Evolutionary conservation across 1,139 yeast genomes (phyloP).

Genomic region (Sugiyamaella xylanicola): DNA sequence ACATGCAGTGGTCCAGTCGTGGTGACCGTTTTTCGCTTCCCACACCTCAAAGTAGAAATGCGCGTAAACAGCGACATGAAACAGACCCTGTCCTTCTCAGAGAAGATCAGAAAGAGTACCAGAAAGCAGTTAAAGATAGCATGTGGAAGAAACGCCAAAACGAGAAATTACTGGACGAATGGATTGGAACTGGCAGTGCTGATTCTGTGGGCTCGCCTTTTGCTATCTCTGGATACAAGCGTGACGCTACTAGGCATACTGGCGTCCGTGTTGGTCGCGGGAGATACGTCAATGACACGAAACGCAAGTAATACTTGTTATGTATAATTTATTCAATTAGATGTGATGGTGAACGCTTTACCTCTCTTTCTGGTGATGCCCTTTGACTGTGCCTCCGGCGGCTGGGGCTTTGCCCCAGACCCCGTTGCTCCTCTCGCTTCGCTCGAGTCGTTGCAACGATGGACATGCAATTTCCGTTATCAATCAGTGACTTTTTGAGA

Average conservation of each 20-base stretch:
- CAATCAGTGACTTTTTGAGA: too few species aligned
- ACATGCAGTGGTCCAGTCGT: conserved; percentile 91
- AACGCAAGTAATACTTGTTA: conserved; percentile 39
- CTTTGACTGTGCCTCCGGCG: background rate
- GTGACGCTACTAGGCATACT: conserved; percentile 53
- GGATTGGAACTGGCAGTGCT: conserved; percentile 94
- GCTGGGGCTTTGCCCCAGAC: background rate
- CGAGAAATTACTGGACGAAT: conserved; percentile 80
- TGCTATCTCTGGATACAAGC: conserved; percentile 57
- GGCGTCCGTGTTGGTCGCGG: conserved; percentile 85
- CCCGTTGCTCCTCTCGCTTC: background rate
- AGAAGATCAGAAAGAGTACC: conserved; percentile 94
- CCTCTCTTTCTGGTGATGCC: too few species aligned
- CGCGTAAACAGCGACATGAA: conserved; percentile 40
- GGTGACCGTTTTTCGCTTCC: conserved; percentile 82
- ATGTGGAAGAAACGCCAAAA: conserved; percentile 85
- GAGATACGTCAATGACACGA: conserved; percentile 69
- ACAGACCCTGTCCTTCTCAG: conserved; percentile 53
- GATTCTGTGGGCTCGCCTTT: conserved; percentile 92
- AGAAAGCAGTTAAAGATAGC: conserved; percentile 81
- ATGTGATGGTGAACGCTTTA: too few species aligned
- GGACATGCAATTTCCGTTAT: too few species aligned
- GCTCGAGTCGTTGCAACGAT: background rate
- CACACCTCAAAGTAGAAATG: conserved; percentile 45
- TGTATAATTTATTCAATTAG: background rate